Evolutionary conservation across 805 yeast species (phyloP).

Genomic region (Hanseniaspora vineae): DNA sequence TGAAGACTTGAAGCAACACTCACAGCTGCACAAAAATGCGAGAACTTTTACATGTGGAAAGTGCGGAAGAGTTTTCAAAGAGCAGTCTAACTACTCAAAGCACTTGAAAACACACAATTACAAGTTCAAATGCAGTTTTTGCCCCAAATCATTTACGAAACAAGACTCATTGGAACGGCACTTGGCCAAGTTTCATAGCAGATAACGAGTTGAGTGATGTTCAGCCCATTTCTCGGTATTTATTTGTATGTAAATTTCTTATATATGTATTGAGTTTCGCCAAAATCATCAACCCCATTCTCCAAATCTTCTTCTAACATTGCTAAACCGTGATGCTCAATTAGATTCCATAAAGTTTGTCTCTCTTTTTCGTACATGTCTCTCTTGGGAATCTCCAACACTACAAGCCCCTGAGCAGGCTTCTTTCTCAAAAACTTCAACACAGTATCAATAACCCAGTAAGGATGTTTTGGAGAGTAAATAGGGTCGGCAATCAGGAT

Average conservation of each 20-base stretch:
- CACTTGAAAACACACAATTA: slow-evolving; percentile 72
- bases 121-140: slow-evolving; percentile 35
- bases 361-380: slow-evolving; percentile 54
- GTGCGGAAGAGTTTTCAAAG: slow-evolving; percentile 78
- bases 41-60: slow-evolving; percentile 42
- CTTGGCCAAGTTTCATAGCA: too few relatives aligned
- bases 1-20: slow-evolving; percentile 70
- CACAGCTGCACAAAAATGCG: slow-evolving; percentile 91
- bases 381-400: slow-evolving; percentile 70
- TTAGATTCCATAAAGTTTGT: slow-evolving; percentile 40
- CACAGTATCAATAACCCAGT: slow-evolving; percentile 53
- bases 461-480: slow-evolving; percentile 73
- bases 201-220: too few relatives aligned
- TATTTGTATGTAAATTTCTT: slow-evolving; percentile 20
- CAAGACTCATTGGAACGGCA: slow-evolving; percentile 24
- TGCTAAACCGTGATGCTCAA: slow-evolving; percentile 24
- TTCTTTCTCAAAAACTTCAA: slow-evolving; percentile 27
- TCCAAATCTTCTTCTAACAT: slow-evolving; percentile 31
- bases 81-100: slow-evolving; percentile 76
- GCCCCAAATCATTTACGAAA: slow-evolving; percentile 40
- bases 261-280: slow-evolving; percentile 44
- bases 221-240: background rate
- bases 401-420: slow-evolving; percentile 30
- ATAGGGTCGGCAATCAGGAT: slow-evolving; percentile 79
- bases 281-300: slow-evolving; percentile 78